A percentile compares a stretch with the other conserved stretches of the same genome.
These are phyloP conservation scores for Eucalyptus regnans DNA, from an alignment of 345 rosid species.

Conservation along the genomic window DNA sequence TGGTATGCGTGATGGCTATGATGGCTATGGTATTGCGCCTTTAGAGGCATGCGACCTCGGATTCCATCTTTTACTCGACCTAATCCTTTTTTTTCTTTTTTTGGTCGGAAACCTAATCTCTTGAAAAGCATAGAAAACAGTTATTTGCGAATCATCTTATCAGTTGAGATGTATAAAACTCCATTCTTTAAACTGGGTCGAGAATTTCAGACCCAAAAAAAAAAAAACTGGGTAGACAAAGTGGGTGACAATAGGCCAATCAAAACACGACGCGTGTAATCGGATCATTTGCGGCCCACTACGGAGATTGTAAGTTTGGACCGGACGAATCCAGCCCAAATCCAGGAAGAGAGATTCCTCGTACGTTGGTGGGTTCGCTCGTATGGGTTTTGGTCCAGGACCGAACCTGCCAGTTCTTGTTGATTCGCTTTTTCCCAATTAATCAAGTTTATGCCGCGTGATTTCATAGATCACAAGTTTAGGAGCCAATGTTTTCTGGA, in stretches of 20 bases:
- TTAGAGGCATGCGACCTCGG: background rate
- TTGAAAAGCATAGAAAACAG: background rate
- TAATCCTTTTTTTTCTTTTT: too few species aligned
- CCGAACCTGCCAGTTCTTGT: background rate
- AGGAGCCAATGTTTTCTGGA: background rate
- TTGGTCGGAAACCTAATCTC: background rate
- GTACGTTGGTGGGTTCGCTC: background rate
- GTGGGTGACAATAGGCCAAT: background rate
- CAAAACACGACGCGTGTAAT: background rate
- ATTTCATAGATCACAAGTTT: background rate
- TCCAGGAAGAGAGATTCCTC: background rate
- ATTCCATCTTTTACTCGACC: background rate
- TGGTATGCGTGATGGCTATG: rapidly evolving
- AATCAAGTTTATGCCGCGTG: background rate
- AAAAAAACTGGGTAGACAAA: background rate
- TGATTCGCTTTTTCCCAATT: background rate
- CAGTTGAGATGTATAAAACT: background rate
- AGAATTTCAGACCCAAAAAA: background rate
- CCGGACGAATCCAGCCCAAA: background rate
- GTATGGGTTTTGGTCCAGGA: background rate
- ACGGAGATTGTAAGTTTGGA: background rate
- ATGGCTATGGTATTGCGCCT: background rate
- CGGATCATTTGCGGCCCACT: background rate
- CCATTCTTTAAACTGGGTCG: background rate
- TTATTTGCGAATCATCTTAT: background rate